Base-by-base conservation (phyloP, 140 eudicot species). In the Erigeron philadelphicus region DNA sequence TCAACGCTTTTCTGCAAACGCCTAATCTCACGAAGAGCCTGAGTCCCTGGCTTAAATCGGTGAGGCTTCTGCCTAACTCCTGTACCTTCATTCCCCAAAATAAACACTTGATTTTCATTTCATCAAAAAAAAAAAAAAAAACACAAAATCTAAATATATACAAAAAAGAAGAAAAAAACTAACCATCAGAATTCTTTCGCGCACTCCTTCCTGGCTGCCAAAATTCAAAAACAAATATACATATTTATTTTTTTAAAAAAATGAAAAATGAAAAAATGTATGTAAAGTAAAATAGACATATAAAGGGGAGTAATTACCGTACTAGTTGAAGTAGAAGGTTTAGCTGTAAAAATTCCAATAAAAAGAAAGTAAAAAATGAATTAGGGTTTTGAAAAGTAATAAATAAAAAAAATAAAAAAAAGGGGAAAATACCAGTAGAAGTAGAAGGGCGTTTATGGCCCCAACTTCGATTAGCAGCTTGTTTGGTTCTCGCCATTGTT, bases 21-120 rank as follows among this genome's bases (percentile, higher is more conserved):
- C 31, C 93, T 75, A 64, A 88, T 88, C 79, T 85, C 93, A n/a
- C 87, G 86, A 38, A 88, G 75, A 15, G 96, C 96, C 61, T 74
- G 82, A 0, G 93, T 85, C 48, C 96, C 96, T 1, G 89, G 87
- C 86, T 63, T 83, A 70, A 63, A 62, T 11, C 87, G 67, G 49
- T 49, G 63, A 31, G 44, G 62, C 80, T 43, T 74, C 65, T 18
- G 18, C 12, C 53, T 40, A 40, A 42, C 42, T 68, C 49, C 64
- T 1, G 53, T 11, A 69, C 65, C 74, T 69, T 43, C 72, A 68
- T n/a, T 25, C 18, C 50, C 16, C 8, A 9, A 64, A 52, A 35
- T 8, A 52, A 16, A 16, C 11, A 53, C 59, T 31, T 31, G 38
- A 31, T 31, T 21, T 52, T 53, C 4, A 53, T n/a, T 16, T 53